Conservation (phyloP, 2,329 filamentous ascomycete species). For the Nannizziopsis barbatae region DNA sequence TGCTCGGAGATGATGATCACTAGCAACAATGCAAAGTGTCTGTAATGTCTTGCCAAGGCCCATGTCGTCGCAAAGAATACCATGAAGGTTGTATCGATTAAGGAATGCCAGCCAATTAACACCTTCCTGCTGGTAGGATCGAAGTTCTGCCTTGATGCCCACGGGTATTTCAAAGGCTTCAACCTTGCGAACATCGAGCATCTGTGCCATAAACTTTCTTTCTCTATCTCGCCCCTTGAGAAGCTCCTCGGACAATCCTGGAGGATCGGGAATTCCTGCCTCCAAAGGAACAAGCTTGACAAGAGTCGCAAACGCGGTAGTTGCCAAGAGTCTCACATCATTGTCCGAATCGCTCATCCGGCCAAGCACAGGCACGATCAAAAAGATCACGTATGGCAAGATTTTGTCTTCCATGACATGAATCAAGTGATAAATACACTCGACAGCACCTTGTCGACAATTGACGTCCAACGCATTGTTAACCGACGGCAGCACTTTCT, state of each 20-base stretch:
- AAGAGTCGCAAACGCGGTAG: conserved; percentile 90
- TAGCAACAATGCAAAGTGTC: conserved; percentile 94
- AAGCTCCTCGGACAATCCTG: conserved; percentile 77
- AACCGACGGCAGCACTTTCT: conserved; percentile 83
- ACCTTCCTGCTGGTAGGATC: conserved; percentile 95
- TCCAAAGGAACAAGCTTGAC: conserved; percentile 96
- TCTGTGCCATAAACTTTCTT: conserved; percentile 90
- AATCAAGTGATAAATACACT: conserved; percentile 92
- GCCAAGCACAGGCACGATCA: conserved; percentile 91
- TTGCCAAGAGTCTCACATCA: conserved; percentile 85
- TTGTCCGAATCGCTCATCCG: conserved; percentile 98
- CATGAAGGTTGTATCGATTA: conserved; percentile 94
- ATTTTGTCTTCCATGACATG: conserved; percentile 97
- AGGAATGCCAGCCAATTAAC: conserved; percentile 98
- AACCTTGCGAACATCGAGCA: conserved; percentile 93
- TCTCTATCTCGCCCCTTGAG: conserved; percentile 86
- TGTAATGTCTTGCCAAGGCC: conserved; percentile 95
- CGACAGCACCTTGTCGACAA: conserved; percentile 83
- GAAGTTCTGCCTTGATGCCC: conserved; percentile 89
- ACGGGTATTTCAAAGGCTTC: conserved; percentile 90
- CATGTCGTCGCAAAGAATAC: conserved; percentile 98
- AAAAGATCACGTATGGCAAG: conserved; percentile 94
- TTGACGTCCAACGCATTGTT: conserved; percentile 80
- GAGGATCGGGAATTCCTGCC: conserved; percentile 92
- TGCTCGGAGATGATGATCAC: conserved; percentile 85